Evolutionary conservation across 352 stramenopile species (phyloP).

Genomic region (Phytophthora megakarya): DNA sequence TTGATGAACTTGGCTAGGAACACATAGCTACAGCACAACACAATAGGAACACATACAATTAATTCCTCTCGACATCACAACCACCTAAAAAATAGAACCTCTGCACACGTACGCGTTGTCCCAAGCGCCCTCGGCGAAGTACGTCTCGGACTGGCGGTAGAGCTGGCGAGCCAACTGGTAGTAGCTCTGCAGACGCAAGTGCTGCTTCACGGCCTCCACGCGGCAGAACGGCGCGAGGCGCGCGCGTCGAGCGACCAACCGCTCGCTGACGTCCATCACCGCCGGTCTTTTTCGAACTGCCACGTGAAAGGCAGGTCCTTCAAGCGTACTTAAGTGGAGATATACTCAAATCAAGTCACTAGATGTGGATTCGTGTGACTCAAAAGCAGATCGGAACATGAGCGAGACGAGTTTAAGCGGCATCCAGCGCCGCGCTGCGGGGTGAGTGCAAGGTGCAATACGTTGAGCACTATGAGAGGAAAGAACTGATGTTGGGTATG

Average conservation of each 20-base stretch:
- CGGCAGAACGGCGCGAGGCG: slow-evolving; percentile 62
- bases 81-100: slow-evolving; percentile 40
- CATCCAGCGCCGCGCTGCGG: slow-evolving; percentile 50
- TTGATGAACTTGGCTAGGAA: slow-evolving; percentile 85
- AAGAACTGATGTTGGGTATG: neutral
- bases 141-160: slow-evolving; percentile 76
- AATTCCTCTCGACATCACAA: neutral
- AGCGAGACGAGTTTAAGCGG: slow-evolving; percentile 48
- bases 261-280: slow-evolving; percentile 52
- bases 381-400: slow-evolving; percentile 20
- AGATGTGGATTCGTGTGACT: too few relatives aligned
- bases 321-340: slow-evolving; percentile 37
- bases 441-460: slow-evolving; percentile 23
- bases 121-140: slow-evolving; percentile 60
- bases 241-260: slow-evolving; percentile 59
- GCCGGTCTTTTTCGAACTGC: slow-evolving; percentile 31
- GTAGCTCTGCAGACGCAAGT: slow-evolving; percentile 67
- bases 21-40: slow-evolving; percentile 60
- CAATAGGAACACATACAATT: slow-evolving; percentile 1
- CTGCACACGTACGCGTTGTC: slow-evolving; percentile 69
- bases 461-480: neutral
- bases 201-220: slow-evolving; percentile 70
- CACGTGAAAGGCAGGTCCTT: slow-evolving; percentile 23
- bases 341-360: slow-evolving; percentile 10
- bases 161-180: slow-evolving; percentile 77